Percentiles rank a stretch among this genome's conserved stretches.
Conservation (phyloP, 1,284 basidiomycete genomes). For the Gomphus bonarii region DNA sequence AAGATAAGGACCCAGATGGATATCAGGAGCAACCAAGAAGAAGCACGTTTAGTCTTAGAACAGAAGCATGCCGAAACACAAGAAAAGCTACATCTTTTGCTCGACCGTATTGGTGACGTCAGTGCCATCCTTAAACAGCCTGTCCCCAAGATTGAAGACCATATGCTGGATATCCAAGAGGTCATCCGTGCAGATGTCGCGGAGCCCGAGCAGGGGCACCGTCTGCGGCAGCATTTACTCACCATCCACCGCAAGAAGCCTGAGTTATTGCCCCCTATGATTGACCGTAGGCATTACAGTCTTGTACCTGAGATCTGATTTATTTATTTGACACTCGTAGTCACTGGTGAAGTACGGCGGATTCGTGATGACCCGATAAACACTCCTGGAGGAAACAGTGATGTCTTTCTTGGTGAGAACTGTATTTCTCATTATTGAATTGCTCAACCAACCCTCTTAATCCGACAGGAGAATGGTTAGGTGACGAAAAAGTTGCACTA, state of each 20-base stretch:
- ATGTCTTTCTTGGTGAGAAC: constrained; percentile 27
- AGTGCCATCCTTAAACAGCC: constrained; percentile 21
- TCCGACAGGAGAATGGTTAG: constrained; percentile 29
- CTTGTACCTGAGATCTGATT: background rate
- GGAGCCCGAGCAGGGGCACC: constrained; percentile 19
- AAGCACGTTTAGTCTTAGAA: constrained; percentile 21
- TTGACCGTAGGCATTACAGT: constrained; percentile 25
- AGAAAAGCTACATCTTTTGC: constrained; percentile 25
- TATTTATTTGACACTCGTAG: constrained; percentile 17
- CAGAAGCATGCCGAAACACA: constrained; percentile 29
- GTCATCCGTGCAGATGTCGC: constrained; percentile 17
- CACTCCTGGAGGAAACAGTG: constrained; percentile 27
- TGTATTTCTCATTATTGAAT: background rate
- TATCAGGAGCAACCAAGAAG: constrained; percentile 19
- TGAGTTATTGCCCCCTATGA: constrained; percentile 27
- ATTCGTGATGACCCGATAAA: constrained; percentile 21
- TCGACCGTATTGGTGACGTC: constrained; percentile 25
- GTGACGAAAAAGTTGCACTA: constrained; percentile 25
- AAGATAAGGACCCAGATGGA: constrained; percentile 17
- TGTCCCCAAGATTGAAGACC: constrained; percentile 18
- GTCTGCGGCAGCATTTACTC: constrained; percentile 28
- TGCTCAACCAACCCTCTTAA: background rate
- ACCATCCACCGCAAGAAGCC: constrained; percentile 25
- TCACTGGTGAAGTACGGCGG: constrained; percentile 31
- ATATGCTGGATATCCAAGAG: constrained; percentile 32